Evolutionary conservation across 2,329 filamentous ascomycete species (phyloP).

Genomic region (Cladophialophora psammophila): DNA sequence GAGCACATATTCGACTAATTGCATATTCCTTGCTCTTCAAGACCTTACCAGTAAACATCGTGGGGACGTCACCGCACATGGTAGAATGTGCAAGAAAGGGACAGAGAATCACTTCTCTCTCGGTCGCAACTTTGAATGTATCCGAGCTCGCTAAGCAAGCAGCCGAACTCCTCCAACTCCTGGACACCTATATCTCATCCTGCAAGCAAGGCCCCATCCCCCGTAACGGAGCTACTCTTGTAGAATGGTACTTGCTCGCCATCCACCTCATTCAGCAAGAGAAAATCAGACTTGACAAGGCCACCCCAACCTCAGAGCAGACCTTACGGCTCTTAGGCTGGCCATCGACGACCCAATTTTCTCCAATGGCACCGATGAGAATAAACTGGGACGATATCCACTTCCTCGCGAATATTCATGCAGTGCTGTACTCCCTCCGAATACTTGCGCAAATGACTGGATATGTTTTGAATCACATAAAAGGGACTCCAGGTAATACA

Average conservation of each 20-base stretch:
- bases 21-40: slow-evolving; percentile 61
- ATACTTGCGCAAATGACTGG: slow-evolving; percentile 59
- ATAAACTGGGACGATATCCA: slow-evolving; percentile 68
- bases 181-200: not conserved
- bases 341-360: not conserved
- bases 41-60: not conserved
- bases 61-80: not conserved
- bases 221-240: not conserved
- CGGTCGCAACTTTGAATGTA: not conserved
- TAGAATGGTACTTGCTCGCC: slow-evolving; percentile 33
- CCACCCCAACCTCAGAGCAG: not conserved
- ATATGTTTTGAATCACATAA: slow-evolving; percentile 9
- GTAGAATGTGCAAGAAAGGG: slow-evolving; percentile 38
- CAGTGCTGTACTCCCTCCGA: slow-evolving; percentile 67
- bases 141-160: not conserved
- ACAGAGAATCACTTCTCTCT: slow-evolving; percentile 43
- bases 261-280: slow-evolving; percentile 25
- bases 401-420: slow-evolving; percentile 66
- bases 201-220: too few species aligned
- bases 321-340: slow-evolving; percentile 24
- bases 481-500: not conserved
- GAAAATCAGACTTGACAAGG: slow-evolving; percentile 22
- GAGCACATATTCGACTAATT: slow-evolving; percentile 58
- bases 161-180: slow-evolving; percentile 8
- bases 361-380: not conserved